Evolutionary conservation across 306 rosid species (phyloP), one percentile per base, ranked within the genome.

Genomic region (Arachis hypogaea): DNA sequence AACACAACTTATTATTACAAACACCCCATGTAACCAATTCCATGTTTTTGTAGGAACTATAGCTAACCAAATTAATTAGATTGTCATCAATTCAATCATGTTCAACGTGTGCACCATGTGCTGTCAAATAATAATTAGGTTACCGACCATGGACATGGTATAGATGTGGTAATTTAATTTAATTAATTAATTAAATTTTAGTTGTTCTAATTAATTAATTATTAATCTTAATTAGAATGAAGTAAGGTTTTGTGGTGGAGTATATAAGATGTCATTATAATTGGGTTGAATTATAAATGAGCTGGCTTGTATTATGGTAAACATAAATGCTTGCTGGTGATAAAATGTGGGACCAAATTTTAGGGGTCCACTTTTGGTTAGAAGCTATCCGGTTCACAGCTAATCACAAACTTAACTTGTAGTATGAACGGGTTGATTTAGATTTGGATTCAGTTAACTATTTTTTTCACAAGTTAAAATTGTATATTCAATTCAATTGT

Each of bases 231-330:
- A 22, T 22, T 22, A 22, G 28, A 22, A 22, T 22, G 28, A 22
- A 22, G 28, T n/a, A 11, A 38, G 44, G 16, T 10, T 18, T 9
- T 44, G 59, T 12, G 56, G 59, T 81, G 41, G 77, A 78, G 41
- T 46, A 75, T 58, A 36, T 58, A 22, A 16, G 8, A 56, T 16
- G 41, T 68, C 9, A 59, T 57, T 73, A 69, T 73, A 0, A 60
- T 62, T 69, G 77, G 47, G 57, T 72, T 43, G 60, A 77, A 69
- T 10, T 12, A 65, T 54, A 68, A 28, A 66, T 68, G 68, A 80
- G 86, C 78, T 77, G 88, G 73, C 36, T 86, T 72, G 68, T 72
- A 57, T 68, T 70, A 41, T 59, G 80, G 68, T 73, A 11, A 76
- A 77, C 7, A 69, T 74, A 69, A 9, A 29, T 59, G 75, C 2